Base-by-base conservation (phyloP, 352 stramenopile species). In the Peronospora farinosa region DNA sequence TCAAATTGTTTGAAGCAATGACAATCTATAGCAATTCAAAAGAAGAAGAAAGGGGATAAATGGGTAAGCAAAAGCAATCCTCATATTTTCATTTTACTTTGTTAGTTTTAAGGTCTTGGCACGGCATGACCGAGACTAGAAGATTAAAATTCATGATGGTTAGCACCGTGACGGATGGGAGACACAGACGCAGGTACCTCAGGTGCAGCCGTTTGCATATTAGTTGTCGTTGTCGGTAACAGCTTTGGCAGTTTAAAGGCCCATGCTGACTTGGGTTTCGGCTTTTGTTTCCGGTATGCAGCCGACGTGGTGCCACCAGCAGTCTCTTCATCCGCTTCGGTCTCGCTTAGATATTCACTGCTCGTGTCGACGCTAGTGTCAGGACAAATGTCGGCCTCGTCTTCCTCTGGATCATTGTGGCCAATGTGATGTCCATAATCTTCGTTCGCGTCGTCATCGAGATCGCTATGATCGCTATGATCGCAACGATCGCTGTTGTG, bases 141-240 rank as follows among this genome's bases (percentile, higher is more conserved):
- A 48, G 40, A 65, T 63, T 32, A 86, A 47, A 86, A 86, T 54
- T 86, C 75, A 49, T 73, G 60, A 45, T 78, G 56, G 37, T 73
- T 74, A 36, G 64, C 48, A n/a, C 65, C 72, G 49, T 63, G 68
- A 45, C 66, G 54, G 42, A 78, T 72, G 11, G 66, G 66, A 54
- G 66, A 72, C 38, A 57, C 45, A 17, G 55, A 63, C 19, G 52
- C 57, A n/a, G 59, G n/a, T 5, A 13, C 48, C 62, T 71, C 61
- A 38, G 47, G 39, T 58, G 46, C 30, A 21, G 51, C 44, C 8
- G 57, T 25, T 12, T 51, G 30, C 21, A 51, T 56, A 15, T 8
- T 11, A 6, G 12, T 36, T 52, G 40, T 54, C 6, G 40, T 60
- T 7, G 61, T 69, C 15, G 66, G 54, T 38, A 72, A 44, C 40